Evolutionary conservation across 257 asterid species (phyloP), one percentile per base, ranked within the genome.

Genomic region (Cruciata laevipes): DNA sequence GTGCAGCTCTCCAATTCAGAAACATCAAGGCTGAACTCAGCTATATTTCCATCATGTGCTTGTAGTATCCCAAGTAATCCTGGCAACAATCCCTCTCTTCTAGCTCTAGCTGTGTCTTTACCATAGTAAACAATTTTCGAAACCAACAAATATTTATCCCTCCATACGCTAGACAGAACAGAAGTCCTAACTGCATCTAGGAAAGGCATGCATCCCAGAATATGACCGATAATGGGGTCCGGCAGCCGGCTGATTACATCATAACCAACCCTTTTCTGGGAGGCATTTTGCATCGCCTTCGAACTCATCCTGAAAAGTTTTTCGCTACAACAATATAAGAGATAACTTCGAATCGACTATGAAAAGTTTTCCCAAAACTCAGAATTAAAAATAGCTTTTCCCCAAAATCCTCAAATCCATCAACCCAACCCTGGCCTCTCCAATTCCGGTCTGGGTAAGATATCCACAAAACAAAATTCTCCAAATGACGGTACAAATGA

Each of bases 161-260:
- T 63, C 69, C 69, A 63, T 20, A 63, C 20, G 6, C 14, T 40
- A 14, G 69, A 63, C 57, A 52, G 55, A 59, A 63, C 25, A 31
- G 69, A 61, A 8, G 74, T 71, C 20, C 64, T 62, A 12, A 25
- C 69, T 42, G 69, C 69, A 65, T 65, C 69, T 23, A 13, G 58
- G 23, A 65, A 42, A 3, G 70, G 69, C 65, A 71, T 31, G 21
- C 2, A 12, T 32, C 30, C 40, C 58, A 71, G 4, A 35, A 71
- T 71, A 20, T n/a, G 25, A 17, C 56, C 58, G 13, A 71, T 55
- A 35, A 71, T 23, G n/a, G 56, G 20, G 20, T 21, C 16, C 0
- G 65, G 75, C 12, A 71, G 70, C 17, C 38, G 20, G 70, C 59
- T 53, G 20, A 71, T 58, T 3, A 37, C 1, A 63, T 64, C 70